A percentile compares a stretch with the other conserved stretches of the same genome.
Evolutionary conservation across 2,329 filamentous ascomycete species (phyloP).

Genomic region (Neopestalotiopsis sp.): DNA sequence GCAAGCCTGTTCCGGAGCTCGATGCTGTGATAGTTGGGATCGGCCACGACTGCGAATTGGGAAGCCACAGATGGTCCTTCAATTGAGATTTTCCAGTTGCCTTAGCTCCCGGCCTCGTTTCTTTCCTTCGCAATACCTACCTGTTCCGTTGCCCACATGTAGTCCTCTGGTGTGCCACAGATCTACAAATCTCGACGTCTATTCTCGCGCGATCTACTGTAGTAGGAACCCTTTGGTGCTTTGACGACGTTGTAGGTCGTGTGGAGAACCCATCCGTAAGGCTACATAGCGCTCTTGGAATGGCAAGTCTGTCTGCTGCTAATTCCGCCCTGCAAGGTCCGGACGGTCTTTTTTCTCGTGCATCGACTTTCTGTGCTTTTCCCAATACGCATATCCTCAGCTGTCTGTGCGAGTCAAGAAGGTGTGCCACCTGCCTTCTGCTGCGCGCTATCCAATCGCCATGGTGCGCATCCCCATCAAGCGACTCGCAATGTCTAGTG

Average conservation of each 20-base stretch:
- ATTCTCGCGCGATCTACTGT: background rate
- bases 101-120: background rate
- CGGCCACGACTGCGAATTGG: background rate
- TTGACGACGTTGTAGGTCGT: background rate
- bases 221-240: conserved; percentile 4
- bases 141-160: background rate
- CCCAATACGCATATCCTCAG: background rate
- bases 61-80: background rate
- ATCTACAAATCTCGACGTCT: background rate
- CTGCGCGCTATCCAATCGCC: background rate
- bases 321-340: conserved; percentile 1
- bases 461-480: background rate
- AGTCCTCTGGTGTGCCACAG: background rate
- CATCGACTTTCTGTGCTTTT: background rate
- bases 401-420: background rate
- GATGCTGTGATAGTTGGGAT: background rate
- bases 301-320: background rate
- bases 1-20: background rate
- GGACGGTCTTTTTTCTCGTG: background rate
- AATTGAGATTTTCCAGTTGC: background rate
- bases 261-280: conserved; percentile 1
- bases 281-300: background rate
- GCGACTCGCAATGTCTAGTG: background rate
- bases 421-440: conserved; percentile 1
- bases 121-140: background rate